Base-by-base conservation (phyloP, 1,284 basidiomycete genomes). In the Caloboletus firmus region DNA sequence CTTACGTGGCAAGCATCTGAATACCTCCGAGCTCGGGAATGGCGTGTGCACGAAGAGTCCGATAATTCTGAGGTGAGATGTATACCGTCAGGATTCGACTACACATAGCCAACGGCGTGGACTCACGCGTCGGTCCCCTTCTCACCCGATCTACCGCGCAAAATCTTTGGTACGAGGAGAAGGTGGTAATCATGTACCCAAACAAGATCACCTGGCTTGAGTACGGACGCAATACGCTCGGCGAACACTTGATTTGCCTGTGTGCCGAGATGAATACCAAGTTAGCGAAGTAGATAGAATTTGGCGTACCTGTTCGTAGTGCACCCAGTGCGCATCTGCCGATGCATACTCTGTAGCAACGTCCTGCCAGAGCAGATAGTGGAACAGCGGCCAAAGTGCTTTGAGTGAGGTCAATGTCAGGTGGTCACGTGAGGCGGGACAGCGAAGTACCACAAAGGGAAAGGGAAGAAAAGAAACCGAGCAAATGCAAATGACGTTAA, bases 331-430 rank as follows among this genome's bases (percentile, higher is more conserved):
- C 6, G 83, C 78, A 66, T 98, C 95, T n/a, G 85, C 85, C 13
- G 85, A 85, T 9, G 87, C 84, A 59, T 86, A 85, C 67, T 91
- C 89, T 30, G 85, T 85, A 1, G 88, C 86, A 52, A 91, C 93
- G 69, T 97, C 95, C 72, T 97, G 93, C 95, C 95, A 98, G 52
- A 98, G 87, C 54, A 99, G 83, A 71, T 99, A 99, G 76, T 99
- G 97, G 82, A 99, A 97, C 28, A 98, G 78, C 0, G 96, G 97
- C 96, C 96, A 99, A 48, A 99, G 84, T 35, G 89, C 91, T 93
- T 63, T 17, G 20, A 36, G 31, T 10, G 13, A 39, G 13, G 40
- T 32, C 12, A 42, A 17, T 28, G 44, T 55, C 35, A 63, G 54
- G 2, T 39, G 37, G 26, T 55, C 47, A 46, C 32, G 36, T 51